Evolutionary conservation across 257 asterid genomes (phyloP), one percentile per base, ranked within the genome.

Genomic region (Solanum raphanifolium): DNA sequence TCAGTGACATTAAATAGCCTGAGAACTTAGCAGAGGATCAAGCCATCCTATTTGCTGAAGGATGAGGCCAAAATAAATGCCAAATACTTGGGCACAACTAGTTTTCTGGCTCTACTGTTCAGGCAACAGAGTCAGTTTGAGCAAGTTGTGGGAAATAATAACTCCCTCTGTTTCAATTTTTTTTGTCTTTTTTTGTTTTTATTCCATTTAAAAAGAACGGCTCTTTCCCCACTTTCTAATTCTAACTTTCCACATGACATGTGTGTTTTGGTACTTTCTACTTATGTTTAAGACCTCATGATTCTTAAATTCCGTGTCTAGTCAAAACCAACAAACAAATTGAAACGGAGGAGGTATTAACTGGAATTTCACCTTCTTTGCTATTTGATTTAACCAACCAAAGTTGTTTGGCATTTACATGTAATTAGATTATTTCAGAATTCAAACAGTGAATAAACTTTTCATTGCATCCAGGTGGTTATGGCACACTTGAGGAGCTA

Each of bases 401-500:
- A 4, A 31, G 15, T 72, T 4, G 81, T 9, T 34, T 73, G 43
- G 79, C 48, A 32, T 75, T 38, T 21, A 12, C 55, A 11, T 75
- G 23, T 9, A 75, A 36, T 75, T 35, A 34, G 18, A 35, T 74
- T 13, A 31, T 36, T 18, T 34, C 5, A 2, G 10, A 74, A 36
- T 13, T 74, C 13, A 41, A 78, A 66, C 10, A 36, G 9, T 16
- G 71, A 85, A 23, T 20, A 27, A 36, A 20, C 11, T 25, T 52
- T 86, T 13, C 27, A 52, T 85, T 87, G 86, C 35, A 62, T 88
- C 60, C 93, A 96, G 99, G 99, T 89, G 99, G 99, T 75, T 96
- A 96, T 94, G 99, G 99, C 84, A 96, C 99, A 38, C 93, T 96
- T 69, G 99, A 96, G 95, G 98, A 96, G 90, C 89, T 96, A 86